Conservation (phyloP, 2,329 filamentous ascomycete genomes). For the Microsporum ferrugineum region DNA sequence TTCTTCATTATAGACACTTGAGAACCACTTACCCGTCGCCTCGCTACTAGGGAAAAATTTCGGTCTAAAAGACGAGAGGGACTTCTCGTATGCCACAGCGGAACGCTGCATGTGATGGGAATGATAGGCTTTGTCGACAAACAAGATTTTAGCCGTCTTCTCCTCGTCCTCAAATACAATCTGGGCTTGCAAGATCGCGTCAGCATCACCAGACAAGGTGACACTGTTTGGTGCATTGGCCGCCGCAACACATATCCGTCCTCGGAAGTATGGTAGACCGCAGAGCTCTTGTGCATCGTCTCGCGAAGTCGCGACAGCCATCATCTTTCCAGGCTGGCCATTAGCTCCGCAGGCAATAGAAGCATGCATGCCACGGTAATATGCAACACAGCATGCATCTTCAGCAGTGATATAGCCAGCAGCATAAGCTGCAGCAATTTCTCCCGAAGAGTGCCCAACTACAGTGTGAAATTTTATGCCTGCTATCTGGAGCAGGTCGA, state of each 20-base stretch:
- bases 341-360: not conserved
- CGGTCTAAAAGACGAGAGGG: not conserved
- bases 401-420: constrained; percentile 15
- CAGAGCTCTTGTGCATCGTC: constrained; percentile 1
- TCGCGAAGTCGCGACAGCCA: constrained; percentile 10
- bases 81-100: constrained; percentile 12
- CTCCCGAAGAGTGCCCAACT: constrained; percentile 24
- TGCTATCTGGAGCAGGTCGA: constrained; percentile 20
- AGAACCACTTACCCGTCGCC: not conserved
- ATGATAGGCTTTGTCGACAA: constrained; percentile 25
- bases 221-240: constrained; percentile 28
- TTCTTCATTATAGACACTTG: not conserved
- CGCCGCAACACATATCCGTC: constrained; percentile 23
- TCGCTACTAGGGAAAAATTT: too few relatives aligned
- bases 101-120: constrained; percentile 18
- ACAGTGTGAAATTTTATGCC: constrained; percentile 19
- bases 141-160: constrained; percentile 7
- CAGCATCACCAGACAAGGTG: constrained; percentile 29
- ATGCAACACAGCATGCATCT: constrained; percentile 13
- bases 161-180: constrained; percentile 15
- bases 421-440: constrained; percentile 26
- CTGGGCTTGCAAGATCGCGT: constrained; percentile 1
- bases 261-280: not conserved
- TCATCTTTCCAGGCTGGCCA: constrained; percentile 9
- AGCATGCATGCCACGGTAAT: constrained; percentile 14